phyloP scores from a whole-genome alignment of 805 yeast species.

The Kodamaea kakaduensis region DNA sequence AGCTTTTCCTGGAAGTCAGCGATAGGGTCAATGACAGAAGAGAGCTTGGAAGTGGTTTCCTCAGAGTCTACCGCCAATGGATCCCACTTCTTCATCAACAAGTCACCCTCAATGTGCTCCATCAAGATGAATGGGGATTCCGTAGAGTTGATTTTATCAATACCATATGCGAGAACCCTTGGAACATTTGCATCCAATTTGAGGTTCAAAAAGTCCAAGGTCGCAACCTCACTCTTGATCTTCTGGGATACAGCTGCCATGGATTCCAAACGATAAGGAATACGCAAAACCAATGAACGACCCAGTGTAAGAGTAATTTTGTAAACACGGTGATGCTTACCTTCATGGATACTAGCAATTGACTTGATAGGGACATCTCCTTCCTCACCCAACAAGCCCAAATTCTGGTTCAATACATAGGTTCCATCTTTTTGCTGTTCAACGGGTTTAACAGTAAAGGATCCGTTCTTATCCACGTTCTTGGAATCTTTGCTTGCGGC shows the following conservation, averaged over 20 bases:
- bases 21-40: slow-evolving; percentile 65
- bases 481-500: slow-evolving; percentile 26
- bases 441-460: slow-evolving; percentile 17
- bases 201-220: slow-evolving; percentile 71
- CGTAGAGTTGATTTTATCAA: slow-evolving; percentile 56
- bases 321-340: slow-evolving; percentile 88
- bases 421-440: slow-evolving; percentile 41
- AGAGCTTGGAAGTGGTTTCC: slow-evolving; percentile 46
- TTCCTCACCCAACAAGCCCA: slow-evolving; percentile 35
- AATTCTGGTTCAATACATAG: slow-evolving; percentile 47
- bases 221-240: slow-evolving; percentile 87
- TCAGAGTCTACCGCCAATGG: slow-evolving; percentile 66
- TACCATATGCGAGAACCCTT: slow-evolving; percentile 64
- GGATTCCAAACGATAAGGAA: slow-evolving; percentile 77
- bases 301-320: slow-evolving; percentile 61
- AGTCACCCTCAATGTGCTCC: slow-evolving; percentile 76
- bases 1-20: slow-evolving; percentile 60
- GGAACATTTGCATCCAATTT: slow-evolving; percentile 73
- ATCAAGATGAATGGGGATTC: slow-evolving; percentile 73
- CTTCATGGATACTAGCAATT: slow-evolving; percentile 84
- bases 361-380: slow-evolving; percentile 49
- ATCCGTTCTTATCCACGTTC: slow-evolving; percentile 22
- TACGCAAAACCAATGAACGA: slow-evolving; percentile 66
- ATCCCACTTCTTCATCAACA: slow-evolving; percentile 87
- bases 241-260: slow-evolving; percentile 62